Conservation (phyloP, 306 rosid species). For the Cucumis melo region DNA sequence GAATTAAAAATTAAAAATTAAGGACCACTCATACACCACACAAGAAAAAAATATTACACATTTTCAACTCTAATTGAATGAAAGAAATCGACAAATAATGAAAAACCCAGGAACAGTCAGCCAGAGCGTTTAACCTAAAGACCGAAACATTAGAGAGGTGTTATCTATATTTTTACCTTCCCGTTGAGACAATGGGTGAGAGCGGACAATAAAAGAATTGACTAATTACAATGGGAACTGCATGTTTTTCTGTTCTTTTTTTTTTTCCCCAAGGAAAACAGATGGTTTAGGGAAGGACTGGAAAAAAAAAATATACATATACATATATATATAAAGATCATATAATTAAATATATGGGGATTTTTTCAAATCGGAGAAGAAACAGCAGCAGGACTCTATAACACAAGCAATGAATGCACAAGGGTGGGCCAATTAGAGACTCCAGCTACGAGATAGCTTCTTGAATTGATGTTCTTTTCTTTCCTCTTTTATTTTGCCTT, state of each 20-base stretch:
- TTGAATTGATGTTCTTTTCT: background rate
- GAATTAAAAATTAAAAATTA: background rate
- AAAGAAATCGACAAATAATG: background rate
- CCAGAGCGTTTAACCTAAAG: background rate
- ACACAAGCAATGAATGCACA: constrained; percentile 7
- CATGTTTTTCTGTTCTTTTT: background rate
- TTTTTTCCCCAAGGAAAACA: background rate
- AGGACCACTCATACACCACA: background rate
- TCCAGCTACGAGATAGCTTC: constrained; percentile 1
- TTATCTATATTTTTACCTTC: constrained; percentile 1
- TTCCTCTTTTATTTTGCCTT: no score
- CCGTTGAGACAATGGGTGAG: background rate
- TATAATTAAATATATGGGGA: background rate
- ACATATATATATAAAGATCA: background rate
- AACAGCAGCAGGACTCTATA: background rate
- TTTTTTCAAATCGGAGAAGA: background rate
- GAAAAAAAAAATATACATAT: background rate
- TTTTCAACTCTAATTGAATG: background rate
- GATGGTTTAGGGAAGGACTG: background rate
- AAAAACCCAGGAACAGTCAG: background rate
- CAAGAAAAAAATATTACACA: background rate
- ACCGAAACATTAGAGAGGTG: background rate
- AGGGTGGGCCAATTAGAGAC: background rate
- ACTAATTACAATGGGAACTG: constrained; percentile 3
- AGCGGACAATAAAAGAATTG: background rate